A percentile compares a stretch with the other conserved stretches of the same genome.
Conservation (phyloP, 1,284 basidiomycete genomes). For the Ustilago curta region DNA sequence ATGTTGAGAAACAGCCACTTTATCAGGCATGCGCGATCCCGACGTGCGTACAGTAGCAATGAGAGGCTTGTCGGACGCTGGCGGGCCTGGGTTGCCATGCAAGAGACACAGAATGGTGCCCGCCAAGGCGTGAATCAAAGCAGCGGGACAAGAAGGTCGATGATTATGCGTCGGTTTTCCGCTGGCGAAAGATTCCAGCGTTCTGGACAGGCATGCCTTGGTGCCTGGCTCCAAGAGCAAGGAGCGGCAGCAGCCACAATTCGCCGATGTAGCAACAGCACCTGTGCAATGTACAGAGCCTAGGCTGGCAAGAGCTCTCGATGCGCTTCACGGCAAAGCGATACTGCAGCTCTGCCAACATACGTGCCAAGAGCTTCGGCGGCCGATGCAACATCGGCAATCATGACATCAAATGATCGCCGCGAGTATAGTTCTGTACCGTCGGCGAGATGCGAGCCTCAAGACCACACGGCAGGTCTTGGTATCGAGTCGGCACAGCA, state of each 20-base stretch:
- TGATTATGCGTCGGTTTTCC: slow-evolving; percentile 14
- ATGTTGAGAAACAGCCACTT: too few species aligned
- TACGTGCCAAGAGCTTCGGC: neutral
- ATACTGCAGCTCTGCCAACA: neutral
- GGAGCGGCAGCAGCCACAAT: slow-evolving; percentile 3
- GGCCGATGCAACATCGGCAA: slow-evolving; percentile 2
- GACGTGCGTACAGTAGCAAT: too few species aligned
- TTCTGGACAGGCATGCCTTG: neutral
- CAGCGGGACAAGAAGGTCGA: slow-evolving; percentile 6
- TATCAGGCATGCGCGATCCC: too few species aligned
- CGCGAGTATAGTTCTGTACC: neutral
- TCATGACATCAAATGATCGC: slow-evolving; percentile 1
- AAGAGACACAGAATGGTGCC: neutral
- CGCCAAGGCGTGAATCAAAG: neutral
- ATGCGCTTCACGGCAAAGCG: neutral
- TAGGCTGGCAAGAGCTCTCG: neutral
- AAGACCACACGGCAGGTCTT: neutral
- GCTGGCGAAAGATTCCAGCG: slow-evolving; percentile 15
- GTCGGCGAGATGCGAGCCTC: slow-evolving; percentile 4
- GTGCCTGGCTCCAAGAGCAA: neutral
- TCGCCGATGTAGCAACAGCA: neutral
- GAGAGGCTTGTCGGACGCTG: too few species aligned
- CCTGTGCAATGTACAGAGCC: neutral
- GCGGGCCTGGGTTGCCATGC: too few species aligned
- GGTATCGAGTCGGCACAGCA: neutral